These are phyloP conservation scores for Scedosporium apiospermum DNA, from an alignment of 2,329 filamentous ascomycete genomes.

Conservation along the genomic window DNA sequence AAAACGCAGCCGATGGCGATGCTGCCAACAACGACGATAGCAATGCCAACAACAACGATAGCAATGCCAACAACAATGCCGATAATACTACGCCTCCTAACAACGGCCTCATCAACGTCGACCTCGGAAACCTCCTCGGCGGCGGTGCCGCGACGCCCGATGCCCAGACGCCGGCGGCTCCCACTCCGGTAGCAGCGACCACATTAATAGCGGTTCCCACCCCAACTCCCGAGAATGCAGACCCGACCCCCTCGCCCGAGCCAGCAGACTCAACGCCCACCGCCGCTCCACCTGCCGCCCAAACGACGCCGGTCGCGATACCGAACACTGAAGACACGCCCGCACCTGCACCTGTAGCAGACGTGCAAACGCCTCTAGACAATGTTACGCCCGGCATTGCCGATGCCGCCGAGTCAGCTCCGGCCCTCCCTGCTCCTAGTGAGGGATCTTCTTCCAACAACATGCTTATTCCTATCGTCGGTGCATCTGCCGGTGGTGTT, in stretches of 20 bases:
- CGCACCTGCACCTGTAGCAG: not conserved
- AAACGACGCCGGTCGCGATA: not conserved
- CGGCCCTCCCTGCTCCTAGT: not conserved
- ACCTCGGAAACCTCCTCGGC: not conserved
- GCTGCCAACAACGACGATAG: no score
- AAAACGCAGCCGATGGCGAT: not conserved
- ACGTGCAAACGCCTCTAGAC: not conserved
- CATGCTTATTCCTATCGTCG: conserved; percentile 8
- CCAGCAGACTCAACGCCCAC: not conserved
- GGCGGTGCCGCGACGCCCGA: not conserved
- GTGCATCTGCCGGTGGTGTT: conserved; percentile 9
- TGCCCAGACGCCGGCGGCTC: not conserved
- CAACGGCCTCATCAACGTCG: not conserved
- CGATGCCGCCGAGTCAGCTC: not conserved
- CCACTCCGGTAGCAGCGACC: not conserved
- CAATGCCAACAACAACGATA: not conserved
- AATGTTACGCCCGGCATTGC: not conserved
- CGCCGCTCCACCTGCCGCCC: not conserved
- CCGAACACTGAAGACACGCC: not conserved
- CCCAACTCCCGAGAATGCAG: not conserved
- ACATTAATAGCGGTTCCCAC: not conserved
- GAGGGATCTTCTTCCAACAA: not conserved
- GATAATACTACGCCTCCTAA: not conserved
- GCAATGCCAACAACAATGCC: not conserved
- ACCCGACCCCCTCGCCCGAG: not conserved